phyloP scores from a whole-genome alignment of 2,329 filamentous ascomycete species.

The Hypoxylon sp. region DNA sequence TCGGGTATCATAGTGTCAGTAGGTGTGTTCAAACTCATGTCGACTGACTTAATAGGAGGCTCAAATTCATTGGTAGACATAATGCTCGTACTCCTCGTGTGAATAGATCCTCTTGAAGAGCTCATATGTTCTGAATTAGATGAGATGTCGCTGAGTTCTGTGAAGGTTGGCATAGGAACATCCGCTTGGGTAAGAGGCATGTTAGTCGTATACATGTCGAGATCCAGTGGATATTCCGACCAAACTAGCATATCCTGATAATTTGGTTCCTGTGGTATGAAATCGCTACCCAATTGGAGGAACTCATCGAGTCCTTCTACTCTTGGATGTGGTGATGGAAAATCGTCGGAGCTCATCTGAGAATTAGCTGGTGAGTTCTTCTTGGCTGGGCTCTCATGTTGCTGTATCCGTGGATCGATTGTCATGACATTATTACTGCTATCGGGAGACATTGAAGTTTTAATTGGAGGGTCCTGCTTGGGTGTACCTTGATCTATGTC shows the following conservation, averaged over 20 bases:
- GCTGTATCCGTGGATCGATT: slow-evolving; percentile 55
- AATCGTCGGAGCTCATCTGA: slow-evolving; percentile 55
- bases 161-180: slow-evolving; percentile 56
- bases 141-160: slow-evolving; percentile 60
- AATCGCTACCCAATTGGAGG: slow-evolving; percentile 57
- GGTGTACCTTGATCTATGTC: slow-evolving; percentile 54
- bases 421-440: slow-evolving; percentile 45
- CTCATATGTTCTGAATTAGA: slow-evolving; percentile 61
- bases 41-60: slow-evolving; percentile 52
- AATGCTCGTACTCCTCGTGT: slow-evolving; percentile 65
- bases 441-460: slow-evolving; percentile 52
- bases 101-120: slow-evolving; percentile 61
- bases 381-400: slow-evolving; percentile 48
- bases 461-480: slow-evolving; percentile 50
- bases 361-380: slow-evolving; percentile 55
- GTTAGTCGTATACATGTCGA: slow-evolving; percentile 59
- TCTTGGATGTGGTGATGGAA: slow-evolving; percentile 57
- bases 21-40: slow-evolving; percentile 50
- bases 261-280: slow-evolving; percentile 55
- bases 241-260: slow-evolving; percentile 63
- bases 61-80: slow-evolving; percentile 60
- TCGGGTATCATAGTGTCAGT: slow-evolving; percentile 58
- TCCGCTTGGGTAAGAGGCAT: slow-evolving; percentile 56
- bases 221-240: slow-evolving; percentile 61
- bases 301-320: slow-evolving; percentile 61